Percentiles rank a stretch among this genome's conserved stretches.
These are phyloP conservation scores for Collybia sordida DNA, from an alignment of 768 basidiomycete species.

Conservation along the genomic window DNA sequence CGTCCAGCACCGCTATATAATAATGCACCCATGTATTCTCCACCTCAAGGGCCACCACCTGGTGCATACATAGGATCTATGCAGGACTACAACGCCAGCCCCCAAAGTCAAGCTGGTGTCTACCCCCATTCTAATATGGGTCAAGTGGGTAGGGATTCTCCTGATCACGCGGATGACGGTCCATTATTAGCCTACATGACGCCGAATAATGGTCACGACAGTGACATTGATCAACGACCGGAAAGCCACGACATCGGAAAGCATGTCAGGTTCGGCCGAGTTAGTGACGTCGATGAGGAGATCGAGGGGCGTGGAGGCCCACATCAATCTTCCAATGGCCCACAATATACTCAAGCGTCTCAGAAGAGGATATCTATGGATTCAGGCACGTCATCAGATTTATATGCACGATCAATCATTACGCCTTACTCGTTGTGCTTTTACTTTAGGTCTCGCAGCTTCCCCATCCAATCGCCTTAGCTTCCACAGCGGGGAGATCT, in stretches of 20 bases:
- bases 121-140: not conserved
- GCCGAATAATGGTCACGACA: slow-evolving; percentile 20
- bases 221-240: not conserved
- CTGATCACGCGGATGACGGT: slow-evolving; percentile 27
- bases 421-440: not conserved
- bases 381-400: not conserved
- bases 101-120: slow-evolving; percentile 2
- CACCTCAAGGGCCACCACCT: slow-evolving; percentile 40
- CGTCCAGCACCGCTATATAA: slow-evolving; percentile 11
- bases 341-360: slow-evolving; percentile 2
- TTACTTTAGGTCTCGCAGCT: not conserved
- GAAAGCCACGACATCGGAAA: slow-evolving; percentile 13
- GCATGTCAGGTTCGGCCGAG: slow-evolving; percentile 45
- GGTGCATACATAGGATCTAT: slow-evolving; percentile 14
- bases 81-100: slow-evolving; percentile 16
- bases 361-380: slow-evolving; percentile 1
- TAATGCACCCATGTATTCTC: slow-evolving; percentile 23
- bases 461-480: not conserved
- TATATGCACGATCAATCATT: not conserved
- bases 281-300: slow-evolving; percentile 37
- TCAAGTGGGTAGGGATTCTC: slow-evolving; percentile 5
- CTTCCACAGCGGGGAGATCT: not conserved
- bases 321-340: not conserved
- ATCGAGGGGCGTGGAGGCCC: slow-evolving; percentile 22
- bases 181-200: slow-evolving; percentile 40